Evolutionary conservation across 2,329 filamentous ascomycete genomes (phyloP).

Genomic region (Fusarium domesticum): DNA sequence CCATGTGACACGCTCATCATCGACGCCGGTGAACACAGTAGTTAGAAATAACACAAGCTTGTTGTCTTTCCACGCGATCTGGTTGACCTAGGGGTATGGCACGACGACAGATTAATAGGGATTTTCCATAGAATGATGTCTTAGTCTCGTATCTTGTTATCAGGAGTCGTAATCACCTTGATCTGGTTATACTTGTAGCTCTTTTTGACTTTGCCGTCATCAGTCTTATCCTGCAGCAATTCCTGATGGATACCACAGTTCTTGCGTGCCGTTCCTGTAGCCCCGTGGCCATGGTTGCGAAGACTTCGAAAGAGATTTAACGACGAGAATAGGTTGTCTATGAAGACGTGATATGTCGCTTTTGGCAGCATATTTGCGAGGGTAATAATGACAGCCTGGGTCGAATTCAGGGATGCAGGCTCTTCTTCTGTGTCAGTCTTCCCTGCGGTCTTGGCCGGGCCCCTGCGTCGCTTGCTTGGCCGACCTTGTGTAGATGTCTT

Average conservation of each 20-base stretch:
- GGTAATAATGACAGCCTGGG: constrained; percentile 11
- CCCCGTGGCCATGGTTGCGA: background rate
- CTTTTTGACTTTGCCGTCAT: background rate
- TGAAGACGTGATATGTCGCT: constrained; percentile 9
- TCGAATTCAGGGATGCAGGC: constrained; percentile 10
- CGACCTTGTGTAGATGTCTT: no score
- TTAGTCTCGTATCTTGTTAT: no score
- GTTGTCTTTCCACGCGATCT: background rate
- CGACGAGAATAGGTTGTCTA: constrained; percentile 11
- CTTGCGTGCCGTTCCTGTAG: constrained; percentile 9
- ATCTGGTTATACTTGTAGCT: constrained; percentile 2
- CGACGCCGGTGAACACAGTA: constrained; percentile 2
- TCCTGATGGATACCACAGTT: constrained; percentile 6
- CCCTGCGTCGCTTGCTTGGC: background rate
- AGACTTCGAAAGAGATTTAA: constrained; percentile 5
- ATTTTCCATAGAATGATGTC: background rate
- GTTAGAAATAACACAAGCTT: constrained; percentile 1
- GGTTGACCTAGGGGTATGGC: no score
- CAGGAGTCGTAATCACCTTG: background rate
- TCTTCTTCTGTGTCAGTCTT: no score
- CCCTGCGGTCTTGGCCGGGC: no score
- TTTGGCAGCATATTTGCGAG: constrained; percentile 7
- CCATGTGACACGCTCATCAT: no score
- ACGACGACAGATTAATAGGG: constrained; percentile 1
- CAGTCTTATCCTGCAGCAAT: constrained; percentile 2